These are phyloP conservation scores for Exophiala aquamarina DNA, from an alignment of 2,329 filamentous ascomycete genomes.

Conservation along the genomic window DNA sequence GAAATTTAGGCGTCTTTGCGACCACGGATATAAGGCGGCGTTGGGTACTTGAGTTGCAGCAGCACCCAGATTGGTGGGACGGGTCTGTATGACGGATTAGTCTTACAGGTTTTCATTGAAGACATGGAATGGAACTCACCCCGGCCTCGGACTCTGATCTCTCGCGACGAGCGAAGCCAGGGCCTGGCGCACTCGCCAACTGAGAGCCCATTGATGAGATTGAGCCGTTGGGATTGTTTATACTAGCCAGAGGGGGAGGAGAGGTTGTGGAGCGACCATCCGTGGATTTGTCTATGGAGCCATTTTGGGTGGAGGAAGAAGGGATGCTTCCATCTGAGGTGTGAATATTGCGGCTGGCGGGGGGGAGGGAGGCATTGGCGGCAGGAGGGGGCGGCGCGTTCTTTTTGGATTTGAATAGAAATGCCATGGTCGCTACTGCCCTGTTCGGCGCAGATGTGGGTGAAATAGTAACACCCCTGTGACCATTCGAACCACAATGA, in stretches of 20 bases:
- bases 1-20: constrained; percentile 83
- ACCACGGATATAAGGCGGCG: constrained; percentile 91
- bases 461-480: too few species aligned
- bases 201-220: constrained; percentile 21
- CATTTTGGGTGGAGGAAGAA: constrained; percentile 61
- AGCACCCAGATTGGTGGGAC: constrained; percentile 27
- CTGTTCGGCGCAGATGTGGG: constrained; percentile 9
- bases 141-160: constrained; percentile 56
- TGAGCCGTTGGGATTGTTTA: constrained; percentile 20
- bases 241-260: constrained; percentile 20
- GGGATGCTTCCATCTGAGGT: constrained; percentile 52
- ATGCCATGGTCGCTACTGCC: constrained; percentile 60
- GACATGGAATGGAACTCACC: constrained; percentile 41
- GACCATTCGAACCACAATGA: too few species aligned
- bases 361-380: constrained; percentile 51
- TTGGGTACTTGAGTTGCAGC: constrained; percentile 60
- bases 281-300: constrained; percentile 29
- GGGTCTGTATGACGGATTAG: constrained; percentile 17
- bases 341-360: constrained; percentile 57
- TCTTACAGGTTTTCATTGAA: constrained; percentile 15
- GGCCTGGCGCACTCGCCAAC: constrained; percentile 15
- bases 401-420: constrained; percentile 78
- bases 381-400: constrained; percentile 40
- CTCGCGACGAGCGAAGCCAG: constrained; percentile 48
- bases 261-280: constrained; percentile 22